Evolutionary conservation across 176 grass and related monocot species (phyloP).

Genomic region (Secale cereale): DNA sequence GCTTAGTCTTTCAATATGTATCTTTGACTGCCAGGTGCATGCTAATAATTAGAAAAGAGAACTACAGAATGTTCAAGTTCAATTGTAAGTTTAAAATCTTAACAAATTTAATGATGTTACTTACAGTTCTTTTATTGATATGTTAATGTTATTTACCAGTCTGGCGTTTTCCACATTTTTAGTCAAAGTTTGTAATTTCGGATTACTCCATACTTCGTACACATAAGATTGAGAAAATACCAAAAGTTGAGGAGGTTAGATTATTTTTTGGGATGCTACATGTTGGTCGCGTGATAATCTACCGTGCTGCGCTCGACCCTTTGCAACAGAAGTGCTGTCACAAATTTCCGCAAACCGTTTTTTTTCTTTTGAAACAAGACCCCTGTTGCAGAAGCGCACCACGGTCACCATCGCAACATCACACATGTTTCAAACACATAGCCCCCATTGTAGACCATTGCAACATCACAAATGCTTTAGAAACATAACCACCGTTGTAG

Average conservation of each 20-base stretch:
- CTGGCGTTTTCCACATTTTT: background rate
- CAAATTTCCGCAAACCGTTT: too few relatives aligned
- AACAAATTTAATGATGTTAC: background rate
- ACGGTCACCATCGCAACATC: too few relatives aligned
- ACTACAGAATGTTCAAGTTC: too few relatives aligned
- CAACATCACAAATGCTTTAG: too few relatives aligned
- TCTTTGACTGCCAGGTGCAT: background rate
- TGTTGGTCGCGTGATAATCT: too few relatives aligned
- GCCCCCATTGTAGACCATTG: too few relatives aligned
- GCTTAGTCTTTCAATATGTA: background rate
- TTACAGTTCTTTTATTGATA: background rate
- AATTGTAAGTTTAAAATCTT: background rate
- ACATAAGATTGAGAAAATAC: background rate
- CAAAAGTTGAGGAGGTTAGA: background rate
- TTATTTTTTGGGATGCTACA: background rate
- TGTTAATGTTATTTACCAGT: background rate
- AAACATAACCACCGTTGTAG: too few relatives aligned
- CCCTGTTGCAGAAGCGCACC: too few relatives aligned
- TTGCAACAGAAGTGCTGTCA: too few relatives aligned
- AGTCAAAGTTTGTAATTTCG: background rate
- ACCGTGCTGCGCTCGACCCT: too few relatives aligned
- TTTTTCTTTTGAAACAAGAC: too few relatives aligned
- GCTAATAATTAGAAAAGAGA: background rate
- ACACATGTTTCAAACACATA: too few relatives aligned
- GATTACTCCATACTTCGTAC: background rate